Conservation (phyloP, 192 early-diverging fungal species). For the Coemansia sp. region DNA sequence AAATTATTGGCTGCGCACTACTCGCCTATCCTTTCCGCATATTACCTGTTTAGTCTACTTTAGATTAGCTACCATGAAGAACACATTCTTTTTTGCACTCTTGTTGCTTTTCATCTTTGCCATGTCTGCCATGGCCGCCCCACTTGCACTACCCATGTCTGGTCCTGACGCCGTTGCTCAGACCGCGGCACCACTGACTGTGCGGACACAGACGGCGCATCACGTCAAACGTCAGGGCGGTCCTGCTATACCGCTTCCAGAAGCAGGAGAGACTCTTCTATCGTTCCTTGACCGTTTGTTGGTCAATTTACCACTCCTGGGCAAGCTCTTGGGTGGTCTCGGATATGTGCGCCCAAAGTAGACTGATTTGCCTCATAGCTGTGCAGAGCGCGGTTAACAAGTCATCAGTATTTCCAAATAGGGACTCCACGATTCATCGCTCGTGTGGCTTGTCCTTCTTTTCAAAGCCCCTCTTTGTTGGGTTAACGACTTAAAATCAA, state of each 20-base stretch:
- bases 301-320: slow-evolving; percentile 30
- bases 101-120: slow-evolving; percentile 18
- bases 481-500: not conserved
- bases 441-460: not conserved
- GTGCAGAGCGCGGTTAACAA: not conserved
- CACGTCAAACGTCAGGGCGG: slow-evolving; percentile 13
- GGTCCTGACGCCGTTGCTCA: not conserved
- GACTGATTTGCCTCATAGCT: not conserved
- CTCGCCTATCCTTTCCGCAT: not conserved
- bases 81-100: slow-evolving; percentile 4
- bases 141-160: not conserved
- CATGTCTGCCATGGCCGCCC: slow-evolving; percentile 8
- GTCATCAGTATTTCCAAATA: not conserved
- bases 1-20: not conserved
- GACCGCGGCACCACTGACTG: not conserved
- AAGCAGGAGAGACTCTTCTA: slow-evolving; percentile 31
- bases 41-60: not conserved
- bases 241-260: slow-evolving; percentile 43
- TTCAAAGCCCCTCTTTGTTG: not conserved
- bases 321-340: slow-evolving; percentile 39
- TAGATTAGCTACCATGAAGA: slow-evolving; percentile 17
- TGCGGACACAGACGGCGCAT: not conserved
- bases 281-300: slow-evolving; percentile 50
- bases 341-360: slow-evolving; percentile 46
- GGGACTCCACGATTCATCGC: not conserved